These are phyloP conservation scores for Leccinum subtestaceum DNA, from an alignment of 768 basidiomycete species.

Conservation along the genomic window DNA sequence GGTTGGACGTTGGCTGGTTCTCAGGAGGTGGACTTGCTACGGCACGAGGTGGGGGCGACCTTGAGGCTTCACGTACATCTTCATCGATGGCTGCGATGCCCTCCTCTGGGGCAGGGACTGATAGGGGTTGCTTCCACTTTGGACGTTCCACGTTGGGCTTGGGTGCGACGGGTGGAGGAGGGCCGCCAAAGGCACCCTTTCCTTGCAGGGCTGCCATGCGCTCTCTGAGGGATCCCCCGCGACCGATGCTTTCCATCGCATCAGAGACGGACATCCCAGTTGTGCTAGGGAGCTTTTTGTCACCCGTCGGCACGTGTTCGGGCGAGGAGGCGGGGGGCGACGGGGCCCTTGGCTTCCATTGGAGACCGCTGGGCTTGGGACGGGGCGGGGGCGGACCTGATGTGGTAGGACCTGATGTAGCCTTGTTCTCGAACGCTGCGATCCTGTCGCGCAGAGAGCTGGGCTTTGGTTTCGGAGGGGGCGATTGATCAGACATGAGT, in stretches of 20 bases:
- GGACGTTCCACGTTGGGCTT: conserved; percentile 61
- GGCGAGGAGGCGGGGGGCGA: conserved; percentile 33
- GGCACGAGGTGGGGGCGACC: conserved; percentile 36
- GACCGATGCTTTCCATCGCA: conserved; percentile 82
- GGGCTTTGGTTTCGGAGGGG: conserved; percentile 61
- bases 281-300: conserved; percentile 23
- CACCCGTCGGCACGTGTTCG: conserved; percentile 12
- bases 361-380: conserved; percentile 61
- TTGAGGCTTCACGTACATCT: conserved; percentile 27
- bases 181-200: conserved; percentile 68
- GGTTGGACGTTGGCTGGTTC: conserved; percentile 11
- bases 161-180: conserved; percentile 45
- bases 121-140: conserved; percentile 84
- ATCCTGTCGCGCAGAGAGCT: conserved; percentile 86
- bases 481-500: conserved; percentile 59
- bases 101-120: conserved; percentile 41
- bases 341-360: conserved; percentile 69
- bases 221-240: conserved; percentile 81
- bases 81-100: conserved; percentile 13
- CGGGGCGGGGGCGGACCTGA: conserved; percentile 30
- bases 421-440: conserved; percentile 75
- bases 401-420: conserved; percentile 29
- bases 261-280: conserved; percentile 78
- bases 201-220: conserved; percentile 94
- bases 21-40: conserved; percentile 17